Evolutionary conservation across 306 rosid genomes (phyloP).

Genomic region (Prinsepia uniflora): DNA sequence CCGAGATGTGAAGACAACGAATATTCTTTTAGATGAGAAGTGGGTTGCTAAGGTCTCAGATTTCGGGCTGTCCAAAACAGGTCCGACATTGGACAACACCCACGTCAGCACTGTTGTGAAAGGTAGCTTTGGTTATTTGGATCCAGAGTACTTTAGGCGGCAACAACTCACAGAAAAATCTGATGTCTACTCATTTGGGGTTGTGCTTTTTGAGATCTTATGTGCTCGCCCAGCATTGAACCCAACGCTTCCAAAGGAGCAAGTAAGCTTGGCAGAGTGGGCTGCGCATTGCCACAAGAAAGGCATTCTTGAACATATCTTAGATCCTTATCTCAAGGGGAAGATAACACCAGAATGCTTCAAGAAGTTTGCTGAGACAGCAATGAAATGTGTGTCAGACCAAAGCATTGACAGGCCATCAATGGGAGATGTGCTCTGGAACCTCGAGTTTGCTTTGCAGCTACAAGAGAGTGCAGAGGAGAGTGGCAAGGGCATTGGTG

Average conservation of each 20-base stretch:
- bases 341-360: constrained; percentile 90
- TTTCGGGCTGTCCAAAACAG: constrained; percentile 96
- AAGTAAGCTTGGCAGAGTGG: constrained; percentile 99
- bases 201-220: constrained; percentile 84
- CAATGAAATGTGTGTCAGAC: constrained; percentile 94
- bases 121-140: constrained; percentile 98
- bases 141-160: constrained; percentile 97
- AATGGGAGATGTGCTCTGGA: constrained; percentile 98
- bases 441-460: constrained; percentile 98
- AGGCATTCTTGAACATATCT: constrained; percentile 78
- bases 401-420: constrained; percentile 98
- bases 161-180: constrained; percentile 97
- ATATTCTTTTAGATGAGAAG: constrained; percentile 93
- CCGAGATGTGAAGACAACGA: constrained; percentile 95
- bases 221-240: constrained; percentile 98
- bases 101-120: constrained; percentile 98
- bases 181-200: constrained; percentile 97
- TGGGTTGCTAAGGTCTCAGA: constrained; percentile 99
- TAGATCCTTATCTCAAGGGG: constrained; percentile 84
- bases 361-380: constrained; percentile 91
- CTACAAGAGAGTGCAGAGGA: constrained; percentile 97
- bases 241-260: constrained; percentile 88
- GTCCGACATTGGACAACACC: constrained; percentile 93
- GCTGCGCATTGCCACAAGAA: constrained; percentile 91
- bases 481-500: constrained; percentile 53